Percentiles rank a stretch among this genome's conserved stretches.
phyloP scores from a whole-genome alignment of 2,329 filamentous ascomycete genomes.

The Aureobasidium sp. region DNA sequence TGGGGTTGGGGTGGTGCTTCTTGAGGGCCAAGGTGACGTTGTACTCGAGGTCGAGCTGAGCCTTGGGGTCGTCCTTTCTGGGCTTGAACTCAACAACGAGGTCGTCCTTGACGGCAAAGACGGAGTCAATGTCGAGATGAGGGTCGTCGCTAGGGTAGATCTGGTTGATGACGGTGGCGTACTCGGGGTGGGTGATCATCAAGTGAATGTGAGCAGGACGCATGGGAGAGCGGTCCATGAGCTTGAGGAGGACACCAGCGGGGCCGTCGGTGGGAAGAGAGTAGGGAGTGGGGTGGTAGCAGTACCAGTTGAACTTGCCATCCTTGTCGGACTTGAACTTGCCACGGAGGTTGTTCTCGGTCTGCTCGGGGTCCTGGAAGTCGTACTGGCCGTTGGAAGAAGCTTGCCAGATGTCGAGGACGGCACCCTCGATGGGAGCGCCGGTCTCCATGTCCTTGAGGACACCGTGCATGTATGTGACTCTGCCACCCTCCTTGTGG shows the following conservation, averaged over 20 bases:
- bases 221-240: conserved; percentile 54
- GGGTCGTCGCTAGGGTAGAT: conserved; percentile 54
- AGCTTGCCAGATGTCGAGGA: conserved; percentile 74
- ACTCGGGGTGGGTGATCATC: conserved; percentile 48
- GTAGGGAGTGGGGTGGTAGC: conserved; percentile 67
- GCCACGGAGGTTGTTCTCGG: conserved; percentile 66
- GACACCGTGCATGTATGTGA: conserved; percentile 62
- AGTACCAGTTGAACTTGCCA: conserved; percentile 67
- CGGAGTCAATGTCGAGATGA: conserved; percentile 52
- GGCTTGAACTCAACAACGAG: conserved; percentile 53
- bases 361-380: conserved; percentile 66
- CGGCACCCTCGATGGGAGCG: conserved; percentile 58
- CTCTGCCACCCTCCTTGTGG: conserved; percentile 50
- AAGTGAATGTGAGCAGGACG: conserved; percentile 57
- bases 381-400: conserved; percentile 53
- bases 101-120: conserved; percentile 57
- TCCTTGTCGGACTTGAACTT: conserved; percentile 67
- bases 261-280: conserved; percentile 60
- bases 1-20: conserved; percentile 15
- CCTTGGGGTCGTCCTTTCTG: conserved; percentile 44
- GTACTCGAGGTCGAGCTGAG: conserved; percentile 48
- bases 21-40: conserved; percentile 36
- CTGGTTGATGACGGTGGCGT: conserved; percentile 52
- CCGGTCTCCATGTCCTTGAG: conserved; percentile 60
- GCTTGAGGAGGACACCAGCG: conserved; percentile 45